Percentiles rank a stretch among this genome's conserved stretches.
Evolutionary conservation across 108 stramenopile genomes (phyloP).

Genomic region (Cylindrotheca fusiformis): DNA sequence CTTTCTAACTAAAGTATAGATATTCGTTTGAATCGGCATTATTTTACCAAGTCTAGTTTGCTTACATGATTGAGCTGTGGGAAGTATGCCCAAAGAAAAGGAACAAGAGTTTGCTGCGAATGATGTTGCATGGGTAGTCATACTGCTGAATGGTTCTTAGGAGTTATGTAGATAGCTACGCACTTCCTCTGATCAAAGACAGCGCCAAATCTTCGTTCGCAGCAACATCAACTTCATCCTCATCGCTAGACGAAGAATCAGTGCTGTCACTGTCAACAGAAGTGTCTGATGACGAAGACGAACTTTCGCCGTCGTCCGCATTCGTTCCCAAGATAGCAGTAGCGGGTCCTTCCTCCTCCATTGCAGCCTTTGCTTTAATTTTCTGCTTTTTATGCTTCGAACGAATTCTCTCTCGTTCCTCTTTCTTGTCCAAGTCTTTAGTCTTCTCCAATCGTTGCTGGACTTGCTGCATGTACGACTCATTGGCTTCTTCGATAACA

Average conservation of each 20-base stretch:
- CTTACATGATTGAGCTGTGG: no score
- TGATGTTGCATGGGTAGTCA: no score
- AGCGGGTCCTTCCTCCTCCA: conserved; percentile 14
- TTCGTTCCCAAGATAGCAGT: conserved; percentile 5
- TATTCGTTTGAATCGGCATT: no score
- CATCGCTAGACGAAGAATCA: conserved; percentile 17
- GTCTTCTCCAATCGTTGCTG: conserved; percentile 61
- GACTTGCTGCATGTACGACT: conserved; percentile 66
- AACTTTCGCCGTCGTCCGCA: conserved; percentile 18
- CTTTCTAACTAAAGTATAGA: background rate
- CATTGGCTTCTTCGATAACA: conserved; percentile 34
- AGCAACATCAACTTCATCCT: conserved; percentile 20
- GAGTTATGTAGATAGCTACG: background rate
- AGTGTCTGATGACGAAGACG: conserved; percentile 10
- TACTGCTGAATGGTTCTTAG: no score
- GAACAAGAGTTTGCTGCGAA: no score
- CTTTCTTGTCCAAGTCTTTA: conserved; percentile 63
- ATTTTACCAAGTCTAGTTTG: no score
- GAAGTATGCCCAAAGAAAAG: no score
- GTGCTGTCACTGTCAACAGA: background rate
- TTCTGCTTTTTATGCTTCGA: conserved; percentile 77
- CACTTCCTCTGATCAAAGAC: conserved; percentile 53
- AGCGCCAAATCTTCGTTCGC: conserved; percentile 77
- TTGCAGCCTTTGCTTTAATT: conserved; percentile 55
- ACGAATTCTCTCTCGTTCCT: conserved; percentile 77